Conservation (phyloP, 2,329 filamentous ascomycete species). For the Amesomyces nigricolor region DNA sequence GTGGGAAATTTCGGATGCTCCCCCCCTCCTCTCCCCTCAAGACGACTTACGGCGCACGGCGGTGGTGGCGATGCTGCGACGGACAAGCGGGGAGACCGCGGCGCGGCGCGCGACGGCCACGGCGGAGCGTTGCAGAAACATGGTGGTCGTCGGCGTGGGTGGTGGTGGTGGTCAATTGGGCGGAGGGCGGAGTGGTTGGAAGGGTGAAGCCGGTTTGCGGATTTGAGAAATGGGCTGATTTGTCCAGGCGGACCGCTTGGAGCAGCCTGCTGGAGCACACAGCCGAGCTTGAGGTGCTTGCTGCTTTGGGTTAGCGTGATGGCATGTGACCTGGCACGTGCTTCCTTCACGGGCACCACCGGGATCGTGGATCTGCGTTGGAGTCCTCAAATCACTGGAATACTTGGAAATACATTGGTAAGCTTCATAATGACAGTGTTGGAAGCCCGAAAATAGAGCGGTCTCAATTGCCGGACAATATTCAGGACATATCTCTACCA, state of each 20-base stretch:
- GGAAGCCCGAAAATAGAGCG: too few species aligned
- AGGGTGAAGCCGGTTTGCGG: constrained; percentile 12
- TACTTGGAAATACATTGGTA: too few species aligned
- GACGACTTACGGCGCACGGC: constrained; percentile 53
- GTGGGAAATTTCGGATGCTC: constrained; percentile 12
- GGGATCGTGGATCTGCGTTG: too few species aligned
- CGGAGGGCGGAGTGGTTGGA: neutral
- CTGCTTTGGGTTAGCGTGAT: constrained; percentile 16
- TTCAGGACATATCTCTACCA: too few species aligned
- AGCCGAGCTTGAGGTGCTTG: constrained; percentile 19
- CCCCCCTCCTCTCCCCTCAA: neutral
- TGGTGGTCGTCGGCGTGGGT: constrained; percentile 28
- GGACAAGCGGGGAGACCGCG: constrained; percentile 46
- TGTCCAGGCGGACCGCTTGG: neutral
- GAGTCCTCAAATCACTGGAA: too few species aligned
- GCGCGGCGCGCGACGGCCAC: constrained; percentile 56
- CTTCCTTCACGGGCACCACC: neutral
- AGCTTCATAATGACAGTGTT: too few species aligned
- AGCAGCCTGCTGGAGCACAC: neutral
- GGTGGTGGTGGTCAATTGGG: constrained; percentile 9
- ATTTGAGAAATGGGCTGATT: constrained; percentile 25
- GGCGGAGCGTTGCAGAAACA: constrained; percentile 62
- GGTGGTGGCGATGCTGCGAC: constrained; percentile 56
- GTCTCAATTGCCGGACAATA: too few species aligned
- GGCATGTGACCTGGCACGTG: constrained; percentile 21